Percentiles rank a stretch among this genome's conserved stretches.
Evolutionary conservation across 78 protist species (phyloP).

Genomic region (Dictyostelium discoideum): dicty_2.7 NC_007090.3:1931001-1931500

Average conservation of each 20-base stretch:
- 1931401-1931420: neutral
- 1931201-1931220: neutral
- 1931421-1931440: neutral
- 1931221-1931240: neutral
- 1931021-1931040: neutral
- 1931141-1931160: neutral
- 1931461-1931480: constrained; percentile 39
- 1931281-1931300: constrained; percentile 1
- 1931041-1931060: neutral
- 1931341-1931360: neutral
- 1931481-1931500: neutral
- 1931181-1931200: neutral
- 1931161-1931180: neutral
- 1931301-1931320: neutral
- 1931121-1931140: neutral
- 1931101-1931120: neutral
- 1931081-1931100: neutral
- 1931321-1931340: neutral
- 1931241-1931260: neutral
- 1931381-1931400: neutral
- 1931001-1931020: neutral
- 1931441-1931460: constrained; percentile 57
- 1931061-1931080: neutral
- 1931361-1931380: constrained; percentile 14
- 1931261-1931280: neutral